These are phyloP conservation scores for Cyphellophora attinorum DNA, from an alignment of 2,329 filamentous ascomycete species.

Conservation along the genomic window DNA sequence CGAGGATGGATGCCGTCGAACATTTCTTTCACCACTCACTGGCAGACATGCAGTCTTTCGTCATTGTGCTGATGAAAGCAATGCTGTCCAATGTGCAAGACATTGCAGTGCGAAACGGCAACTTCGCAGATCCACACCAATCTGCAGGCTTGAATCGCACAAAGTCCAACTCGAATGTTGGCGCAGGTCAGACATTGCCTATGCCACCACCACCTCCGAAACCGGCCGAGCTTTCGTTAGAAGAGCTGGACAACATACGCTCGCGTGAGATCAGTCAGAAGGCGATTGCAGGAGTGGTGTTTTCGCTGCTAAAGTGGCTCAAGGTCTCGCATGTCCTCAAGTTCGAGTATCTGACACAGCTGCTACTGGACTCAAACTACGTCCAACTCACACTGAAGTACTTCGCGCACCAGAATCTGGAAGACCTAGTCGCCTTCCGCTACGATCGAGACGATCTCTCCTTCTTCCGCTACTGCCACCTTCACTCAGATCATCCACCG, in stretches of 20 bases:
- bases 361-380: conserved; percentile 91
- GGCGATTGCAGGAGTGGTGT: conserved; percentile 77
- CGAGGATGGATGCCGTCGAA: conserved; percentile 65
- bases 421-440: conserved; percentile 76
- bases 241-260: conserved; percentile 73
- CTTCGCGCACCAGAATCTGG: conserved; percentile 88
- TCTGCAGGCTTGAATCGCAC: conserved; percentile 26
- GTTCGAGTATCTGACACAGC: conserved; percentile 89
- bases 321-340: conserved; percentile 90
- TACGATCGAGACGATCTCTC: conserved; percentile 78
- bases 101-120: conserved; percentile 47
- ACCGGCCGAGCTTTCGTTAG: conserved; percentile 36
- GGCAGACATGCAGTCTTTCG: conserved; percentile 80
- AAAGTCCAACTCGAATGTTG: conserved; percentile 17
- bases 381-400: conserved; percentile 85
- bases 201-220: conserved; percentile 17
- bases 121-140: conserved; percentile 37
- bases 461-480: conserved; percentile 85
- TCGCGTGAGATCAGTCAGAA: conserved; percentile 82
- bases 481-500: conserved; percentile 53
- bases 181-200: conserved; percentile 13
- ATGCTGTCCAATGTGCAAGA: conserved; percentile 80
- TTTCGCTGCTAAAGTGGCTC: conserved; percentile 92
- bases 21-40: conserved; percentile 70
- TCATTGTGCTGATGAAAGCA: conserved; percentile 85